phyloP scores from a whole-genome alignment of 2,329 filamentous ascomycete species.

The Paraphaeosphaeria minitans region DNA sequence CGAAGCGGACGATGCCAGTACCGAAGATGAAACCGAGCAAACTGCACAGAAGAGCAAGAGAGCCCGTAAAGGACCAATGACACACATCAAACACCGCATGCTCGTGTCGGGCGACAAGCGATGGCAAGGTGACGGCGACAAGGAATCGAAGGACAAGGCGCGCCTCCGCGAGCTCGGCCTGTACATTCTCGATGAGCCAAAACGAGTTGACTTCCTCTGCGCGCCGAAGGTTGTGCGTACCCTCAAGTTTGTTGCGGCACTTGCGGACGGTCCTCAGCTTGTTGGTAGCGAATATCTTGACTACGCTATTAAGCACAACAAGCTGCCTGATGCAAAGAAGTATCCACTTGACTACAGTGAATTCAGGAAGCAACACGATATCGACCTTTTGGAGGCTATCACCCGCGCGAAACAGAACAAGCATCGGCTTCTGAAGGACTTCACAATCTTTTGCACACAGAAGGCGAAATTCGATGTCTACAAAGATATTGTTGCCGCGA shows the following conservation, averaged over 20 bases:
- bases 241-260: constrained; percentile 87
- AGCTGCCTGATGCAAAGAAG: constrained; percentile 66
- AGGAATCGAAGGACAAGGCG: constrained; percentile 82
- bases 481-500: constrained; percentile 82
- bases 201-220: constrained; percentile 81
- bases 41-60: constrained; percentile 68
- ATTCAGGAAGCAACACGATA: constrained; percentile 72
- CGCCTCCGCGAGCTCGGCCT: constrained; percentile 83
- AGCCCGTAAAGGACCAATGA: constrained; percentile 53
- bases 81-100: constrained; percentile 73
- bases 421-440: constrained; percentile 73
- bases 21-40: constrained; percentile 56
- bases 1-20: constrained; percentile 46
- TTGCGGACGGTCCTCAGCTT: constrained; percentile 80
- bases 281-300: constrained; percentile 81
- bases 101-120: constrained; percentile 82
- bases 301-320: constrained; percentile 70
- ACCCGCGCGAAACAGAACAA: constrained; percentile 75
- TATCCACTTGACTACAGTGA: constrained; percentile 73
- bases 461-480: constrained; percentile 84
- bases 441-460: constrained; percentile 83
- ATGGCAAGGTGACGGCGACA: constrained; percentile 75
- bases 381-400: constrained; percentile 72
- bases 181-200: constrained; percentile 74
- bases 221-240: constrained; percentile 88